Percentiles rank a stretch among this genome's conserved stretches.
These are phyloP conservation scores for Solanum ahanhuiri DNA, from an alignment of 257 asterid species.

Conservation along the genomic window DNA sequence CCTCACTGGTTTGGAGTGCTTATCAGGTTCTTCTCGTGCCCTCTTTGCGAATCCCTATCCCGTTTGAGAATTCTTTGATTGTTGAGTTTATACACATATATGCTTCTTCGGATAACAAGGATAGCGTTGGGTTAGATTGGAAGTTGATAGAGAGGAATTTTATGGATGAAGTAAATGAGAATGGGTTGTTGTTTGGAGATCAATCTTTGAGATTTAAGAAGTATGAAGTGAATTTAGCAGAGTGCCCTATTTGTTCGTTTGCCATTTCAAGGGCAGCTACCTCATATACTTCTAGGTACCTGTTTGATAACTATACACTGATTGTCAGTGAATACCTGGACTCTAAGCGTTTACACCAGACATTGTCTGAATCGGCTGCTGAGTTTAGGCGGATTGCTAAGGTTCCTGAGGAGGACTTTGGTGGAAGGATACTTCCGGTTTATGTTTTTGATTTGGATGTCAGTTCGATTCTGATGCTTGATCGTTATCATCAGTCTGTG, in stretches of 20 bases:
- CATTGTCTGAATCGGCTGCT: constrained; percentile 50
- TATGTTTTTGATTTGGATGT: constrained; percentile 82
- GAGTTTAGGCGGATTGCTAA: constrained; percentile 64
- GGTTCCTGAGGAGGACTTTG: constrained; percentile 71
- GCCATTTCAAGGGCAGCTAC: constrained; percentile 79
- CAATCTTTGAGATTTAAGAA: constrained; percentile 71
- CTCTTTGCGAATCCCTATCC: constrained; percentile 77
- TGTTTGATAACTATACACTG: constrained; percentile 87
- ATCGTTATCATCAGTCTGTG: constrained; percentile 90
- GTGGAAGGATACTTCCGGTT: constrained; percentile 70
- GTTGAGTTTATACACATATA: constrained; percentile 66
- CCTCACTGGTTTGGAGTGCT: constrained; percentile 85
- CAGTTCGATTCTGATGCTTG: constrained; percentile 51
- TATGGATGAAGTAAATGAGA: constrained; percentile 47
- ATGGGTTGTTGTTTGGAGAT: constrained; percentile 54
- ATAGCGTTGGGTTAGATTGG: constrained; percentile 60
- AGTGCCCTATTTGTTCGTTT: constrained; percentile 77
- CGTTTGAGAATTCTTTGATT: constrained; percentile 50
- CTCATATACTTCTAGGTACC: constrained; percentile 80
- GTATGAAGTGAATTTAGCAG: constrained; percentile 49
- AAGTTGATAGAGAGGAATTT: constrained; percentile 50
- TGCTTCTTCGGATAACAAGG: constrained; percentile 22
- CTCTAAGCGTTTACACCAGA: constrained; percentile 59
- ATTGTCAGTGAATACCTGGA: constrained; percentile 92
- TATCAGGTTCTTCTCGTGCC: constrained; percentile 93